These are phyloP conservation scores for Nyssa sinensis DNA, from an alignment of 148 eudicot species.

Conservation along the genomic window DNA sequence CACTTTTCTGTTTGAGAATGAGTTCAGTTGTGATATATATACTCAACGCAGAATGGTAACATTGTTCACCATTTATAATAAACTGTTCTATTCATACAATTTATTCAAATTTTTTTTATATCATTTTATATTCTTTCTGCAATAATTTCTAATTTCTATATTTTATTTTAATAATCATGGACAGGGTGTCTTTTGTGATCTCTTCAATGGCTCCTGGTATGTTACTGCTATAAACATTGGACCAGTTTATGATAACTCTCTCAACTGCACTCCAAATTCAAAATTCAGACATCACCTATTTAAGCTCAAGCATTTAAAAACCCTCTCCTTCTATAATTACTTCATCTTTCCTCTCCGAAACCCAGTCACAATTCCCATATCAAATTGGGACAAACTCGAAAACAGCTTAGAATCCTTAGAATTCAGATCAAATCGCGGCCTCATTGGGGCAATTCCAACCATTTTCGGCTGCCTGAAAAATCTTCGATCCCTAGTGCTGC, in stretches of 20 bases:
- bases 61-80: too few relatives aligned
- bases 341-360: slow-evolving; percentile 27
- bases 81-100: too few relatives aligned
- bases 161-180: not conserved
- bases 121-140: not conserved
- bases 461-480: slow-evolving; percentile 41
- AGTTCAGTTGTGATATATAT: too few relatives aligned
- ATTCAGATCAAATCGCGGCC: slow-evolving; percentile 68
- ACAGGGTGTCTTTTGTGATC: slow-evolving; percentile 79
- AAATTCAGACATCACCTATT: slow-evolving; percentile 48
- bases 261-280: slow-evolving; percentile 41
- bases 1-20: too few relatives aligned
- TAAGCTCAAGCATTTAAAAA: slow-evolving; percentile 47
- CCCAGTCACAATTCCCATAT: slow-evolving; percentile 32
- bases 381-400: slow-evolving; percentile 49
- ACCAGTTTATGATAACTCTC: slow-evolving; percentile 59
- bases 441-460: slow-evolving; percentile 46
- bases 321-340: slow-evolving; percentile 54
- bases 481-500: slow-evolving; percentile 55
- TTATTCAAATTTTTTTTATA: too few relatives aligned
- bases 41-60: too few relatives aligned
- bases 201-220: slow-evolving; percentile 60
- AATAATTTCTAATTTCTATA: not conserved
- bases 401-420: slow-evolving; percentile 53
- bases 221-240: slow-evolving; percentile 54